Base-by-base conservation (phyloP, 805 yeast species). In the Schizosaccharomyces osmophilus region DNA sequence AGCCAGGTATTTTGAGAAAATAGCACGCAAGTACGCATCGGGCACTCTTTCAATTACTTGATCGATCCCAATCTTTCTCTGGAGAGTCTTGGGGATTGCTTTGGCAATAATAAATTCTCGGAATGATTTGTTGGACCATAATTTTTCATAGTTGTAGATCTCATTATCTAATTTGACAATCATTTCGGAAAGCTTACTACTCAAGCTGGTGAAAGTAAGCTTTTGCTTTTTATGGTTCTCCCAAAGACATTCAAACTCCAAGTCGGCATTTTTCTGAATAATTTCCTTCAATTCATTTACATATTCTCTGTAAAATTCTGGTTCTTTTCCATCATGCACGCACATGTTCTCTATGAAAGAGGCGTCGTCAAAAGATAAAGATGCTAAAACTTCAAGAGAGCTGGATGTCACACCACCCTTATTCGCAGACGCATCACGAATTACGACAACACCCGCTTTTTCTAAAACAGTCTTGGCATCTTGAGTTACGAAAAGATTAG, bases 331-430 rank as follows among this genome's bases (percentile, higher is more conserved):
- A 64, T 81, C 80, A 19, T 67, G 64, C 60, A 82, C 78, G 71
- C 93, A 85, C 87, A 90, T 93, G 69, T 85, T 74, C 62, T 79
- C 73, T 68, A 83, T 78, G 76, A 90, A 93, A 43, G 82, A 85
- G 61, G 78, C 79, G 72, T 90, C 98, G 68, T 83, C 88, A 69
- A 93, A 84, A 2, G 95, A 84, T 64, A 90, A 80, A 2, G 98
- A 90, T 9, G 97, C 96, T 67, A 90, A 78, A 13, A 90, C 98
- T 73, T 90, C 98, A 67, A 87, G 77, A 1, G 97, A 89, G 1
- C 97, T 88, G 1, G 97, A 89, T 1, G 98, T 90, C 61, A 90
- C 98, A 75, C 98, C 98, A 69, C 98, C 98, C 74, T 90, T 90
- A 75, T 90, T 90, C 57, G 97, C 88, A 13, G 96, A 86, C 17